Evolutionary conservation across 2,329 filamentous ascomycete genomes (phyloP).

Genomic region (Dothideomycetes sp.): DNA sequence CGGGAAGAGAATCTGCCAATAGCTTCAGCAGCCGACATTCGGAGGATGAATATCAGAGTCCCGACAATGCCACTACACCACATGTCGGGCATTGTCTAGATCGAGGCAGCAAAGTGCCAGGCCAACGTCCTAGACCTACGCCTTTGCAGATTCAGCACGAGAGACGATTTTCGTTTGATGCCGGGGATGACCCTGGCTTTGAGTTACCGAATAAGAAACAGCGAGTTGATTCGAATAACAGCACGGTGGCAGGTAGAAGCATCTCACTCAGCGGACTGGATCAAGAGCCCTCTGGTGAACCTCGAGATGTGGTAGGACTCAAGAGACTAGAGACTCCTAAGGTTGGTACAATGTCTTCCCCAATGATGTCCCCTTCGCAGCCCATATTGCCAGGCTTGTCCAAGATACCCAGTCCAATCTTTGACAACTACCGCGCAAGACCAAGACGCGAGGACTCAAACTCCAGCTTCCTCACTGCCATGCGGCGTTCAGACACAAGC

Average conservation of each 20-base stretch:
- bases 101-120: neutral
- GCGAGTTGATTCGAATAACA: neutral
- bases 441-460: constrained; percentile 26
- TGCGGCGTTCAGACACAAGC: constrained; percentile 14
- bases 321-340: no score
- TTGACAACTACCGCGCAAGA: constrained; percentile 19
- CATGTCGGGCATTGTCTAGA: neutral
- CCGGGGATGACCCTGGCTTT: neutral
- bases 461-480: constrained; percentile 25
- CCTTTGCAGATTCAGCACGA: neutral
- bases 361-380: neutral
- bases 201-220: neutral
- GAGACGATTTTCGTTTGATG: neutral
- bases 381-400: constrained; percentile 13
- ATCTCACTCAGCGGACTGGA: neutral
- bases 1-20: neutral
- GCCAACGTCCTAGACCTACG: neutral
- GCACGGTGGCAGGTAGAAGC: neutral
- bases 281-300: neutral
- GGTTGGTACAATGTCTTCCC: neutral
- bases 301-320: no score
- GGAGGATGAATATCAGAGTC: neutral
- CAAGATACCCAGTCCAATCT: constrained; percentile 33
- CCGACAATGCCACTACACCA: neutral
- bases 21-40: neutral